Percentiles rank a stretch among this genome's conserved stretches.
Conservation (phyloP, 2,329 filamentous ascomycete genomes). For the Beauveria australis region DNA sequence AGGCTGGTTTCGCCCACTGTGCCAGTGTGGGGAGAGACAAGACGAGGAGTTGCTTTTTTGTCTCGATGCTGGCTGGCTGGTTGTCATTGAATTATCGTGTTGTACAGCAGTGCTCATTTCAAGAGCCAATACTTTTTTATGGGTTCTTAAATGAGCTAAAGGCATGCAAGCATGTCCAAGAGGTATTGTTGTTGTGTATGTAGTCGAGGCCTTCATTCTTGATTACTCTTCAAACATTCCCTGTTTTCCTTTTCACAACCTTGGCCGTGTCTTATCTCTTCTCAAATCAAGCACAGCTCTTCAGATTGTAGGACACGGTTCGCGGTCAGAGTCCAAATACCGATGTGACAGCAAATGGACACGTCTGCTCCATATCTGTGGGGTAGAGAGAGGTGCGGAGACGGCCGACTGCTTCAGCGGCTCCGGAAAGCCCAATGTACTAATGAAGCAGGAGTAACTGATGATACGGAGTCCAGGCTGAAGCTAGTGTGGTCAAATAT, state of each 20-base stretch:
- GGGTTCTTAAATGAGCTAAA: not conserved
- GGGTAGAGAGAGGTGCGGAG: not conserved
- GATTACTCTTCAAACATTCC: not conserved
- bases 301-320: not conserved
- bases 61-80: not conserved
- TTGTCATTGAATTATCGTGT: not conserved
- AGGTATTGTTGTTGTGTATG: not conserved
- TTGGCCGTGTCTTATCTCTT: not conserved
- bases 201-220: not conserved
- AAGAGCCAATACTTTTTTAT: not conserved
- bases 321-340: not conserved
- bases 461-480: not conserved
- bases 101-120: not conserved
- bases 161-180: not conserved
- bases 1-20: not conserved
- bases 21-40: constrained; percentile 1
- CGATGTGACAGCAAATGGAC: not conserved
- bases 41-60: not conserved
- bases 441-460: not conserved
- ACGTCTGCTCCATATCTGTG: not conserved
- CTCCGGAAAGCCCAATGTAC: constrained; percentile 1
- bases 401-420: not conserved
- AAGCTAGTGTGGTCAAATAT: not conserved
- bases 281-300: not conserved
- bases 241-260: not conserved